phyloP scores from a whole-genome alignment of 2,329 filamentous ascomycete species.

The Trichoderma sp. region DNA sequence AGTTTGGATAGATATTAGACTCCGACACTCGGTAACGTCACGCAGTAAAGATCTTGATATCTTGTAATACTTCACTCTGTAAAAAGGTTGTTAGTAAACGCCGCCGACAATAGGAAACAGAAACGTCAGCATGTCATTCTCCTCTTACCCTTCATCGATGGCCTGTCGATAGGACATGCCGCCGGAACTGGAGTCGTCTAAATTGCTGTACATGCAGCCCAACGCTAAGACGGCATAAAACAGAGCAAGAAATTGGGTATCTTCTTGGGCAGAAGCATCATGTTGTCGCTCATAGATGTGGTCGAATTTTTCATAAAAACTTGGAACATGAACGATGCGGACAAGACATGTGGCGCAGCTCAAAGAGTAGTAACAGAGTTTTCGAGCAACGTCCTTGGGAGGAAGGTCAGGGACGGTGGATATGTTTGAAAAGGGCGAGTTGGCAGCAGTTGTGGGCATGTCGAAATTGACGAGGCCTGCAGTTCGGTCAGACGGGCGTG shows the following conservation, averaged over 20 bases:
- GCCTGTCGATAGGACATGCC: conserved; percentile 54
- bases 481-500: conserved; percentile 51
- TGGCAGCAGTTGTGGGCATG: conserved; percentile 66
- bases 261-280: conserved; percentile 65
- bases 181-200: conserved; percentile 57
- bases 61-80: conserved; percentile 74
- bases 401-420: conserved; percentile 70
- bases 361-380: conserved; percentile 59
- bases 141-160: conserved; percentile 60
- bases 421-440: conserved; percentile 63
- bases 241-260: conserved; percentile 70
- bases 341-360: conserved; percentile 62
- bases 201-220: conserved; percentile 70
- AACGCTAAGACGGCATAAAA: conserved; percentile 72
- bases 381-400: conserved; percentile 58
- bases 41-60: conserved; percentile 67
- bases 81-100: conserved; percentile 10
- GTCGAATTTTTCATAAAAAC: conserved; percentile 78
- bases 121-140: not conserved
- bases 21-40: conserved; percentile 70
- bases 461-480: conserved; percentile 69
- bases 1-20: conserved; percentile 73
- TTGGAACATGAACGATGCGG: conserved; percentile 78
- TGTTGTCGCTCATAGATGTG: conserved; percentile 72
- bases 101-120: no score